Percentiles rank a stretch among this genome's conserved stretches.
phyloP scores from a whole-genome alignment of 2,329 filamentous ascomycete genomes.

The Pseudopyricularia javanii region DNA sequence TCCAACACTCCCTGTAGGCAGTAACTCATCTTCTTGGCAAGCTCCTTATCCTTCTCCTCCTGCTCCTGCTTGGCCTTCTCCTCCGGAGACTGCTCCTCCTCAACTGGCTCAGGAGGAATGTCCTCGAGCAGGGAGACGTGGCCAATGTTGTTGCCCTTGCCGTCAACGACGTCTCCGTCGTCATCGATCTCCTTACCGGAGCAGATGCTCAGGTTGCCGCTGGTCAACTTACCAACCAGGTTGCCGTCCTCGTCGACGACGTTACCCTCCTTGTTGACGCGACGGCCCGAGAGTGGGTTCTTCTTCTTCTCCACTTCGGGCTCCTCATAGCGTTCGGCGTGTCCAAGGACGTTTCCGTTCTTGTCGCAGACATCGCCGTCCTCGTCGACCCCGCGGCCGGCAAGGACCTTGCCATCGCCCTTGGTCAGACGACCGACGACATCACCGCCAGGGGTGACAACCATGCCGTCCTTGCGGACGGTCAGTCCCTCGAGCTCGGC shows the following conservation, averaged over 20 bases:
- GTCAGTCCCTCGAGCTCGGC: constrained; percentile 52
- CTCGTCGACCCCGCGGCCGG: constrained; percentile 64
- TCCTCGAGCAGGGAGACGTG: constrained; percentile 56
- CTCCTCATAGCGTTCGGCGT: constrained; percentile 48
- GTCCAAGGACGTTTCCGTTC: constrained; percentile 49
- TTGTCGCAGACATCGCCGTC: constrained; percentile 74
- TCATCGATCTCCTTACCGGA: constrained; percentile 58
- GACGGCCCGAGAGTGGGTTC: constrained; percentile 38
- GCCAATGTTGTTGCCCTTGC: constrained; percentile 53
- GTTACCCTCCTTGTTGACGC: constrained; percentile 46
- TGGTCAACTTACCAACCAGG: constrained; percentile 53
- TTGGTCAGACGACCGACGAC: constrained; percentile 60
- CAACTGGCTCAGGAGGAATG: constrained; percentile 30
- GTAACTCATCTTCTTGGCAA: constrained; percentile 62
- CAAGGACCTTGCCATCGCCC: constrained; percentile 60
- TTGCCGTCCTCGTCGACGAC: constrained; percentile 47
- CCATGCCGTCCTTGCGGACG: constrained; percentile 56
- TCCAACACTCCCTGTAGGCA: constrained; percentile 72
- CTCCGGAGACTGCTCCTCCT: constrained; percentile 45
- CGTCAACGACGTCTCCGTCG: constrained; percentile 59
- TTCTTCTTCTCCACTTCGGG: constrained; percentile 37
- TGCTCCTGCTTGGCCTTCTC: constrained; percentile 42
- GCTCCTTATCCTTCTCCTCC: constrained; percentile 56
- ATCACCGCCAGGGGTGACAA: constrained; percentile 54
- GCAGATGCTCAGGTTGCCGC: constrained; percentile 52